phyloP scores from a whole-genome alignment of 495 filamentous ascomycete species.

The Penicillium samsonianum region DNA sequence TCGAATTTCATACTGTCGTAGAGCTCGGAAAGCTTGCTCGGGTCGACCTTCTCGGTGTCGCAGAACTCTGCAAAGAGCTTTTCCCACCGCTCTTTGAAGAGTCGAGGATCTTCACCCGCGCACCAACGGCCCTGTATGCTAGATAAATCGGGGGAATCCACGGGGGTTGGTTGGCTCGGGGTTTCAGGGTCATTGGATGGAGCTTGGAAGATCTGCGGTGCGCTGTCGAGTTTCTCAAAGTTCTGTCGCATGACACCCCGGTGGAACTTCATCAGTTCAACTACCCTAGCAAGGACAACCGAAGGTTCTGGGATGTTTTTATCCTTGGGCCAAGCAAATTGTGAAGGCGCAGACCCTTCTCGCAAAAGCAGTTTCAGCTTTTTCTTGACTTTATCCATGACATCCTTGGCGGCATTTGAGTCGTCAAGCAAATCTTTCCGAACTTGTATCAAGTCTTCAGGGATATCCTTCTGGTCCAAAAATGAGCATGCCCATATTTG shows the following conservation, averaged over 20 bases:
- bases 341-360: slow-evolving; percentile 84
- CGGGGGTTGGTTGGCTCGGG: slow-evolving; percentile 17
- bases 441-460: slow-evolving; percentile 79
- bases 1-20: slow-evolving; percentile 99
- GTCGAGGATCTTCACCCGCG: slow-evolving; percentile 88
- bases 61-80: slow-evolving; percentile 97
- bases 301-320: slow-evolving; percentile 85
- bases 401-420: slow-evolving; percentile 98
- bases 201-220: slow-evolving; percentile 52
- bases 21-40: slow-evolving; percentile 94
- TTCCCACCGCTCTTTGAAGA: slow-evolving; percentile 97
- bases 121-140: slow-evolving; percentile 92
- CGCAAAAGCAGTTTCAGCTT: slow-evolving; percentile 90
- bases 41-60: slow-evolving; percentile 95
- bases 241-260: slow-evolving; percentile 92
- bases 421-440: slow-evolving; percentile 95
- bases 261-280: slow-evolving; percentile 97
- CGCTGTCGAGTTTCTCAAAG: slow-evolving; percentile 71
- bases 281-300: slow-evolving; percentile 85
- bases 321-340: slow-evolving; percentile 95
- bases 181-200: slow-evolving; percentile 34
- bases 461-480: slow-evolving; percentile 80
- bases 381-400: slow-evolving; percentile 99
- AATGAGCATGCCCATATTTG: slow-evolving; percentile 96
- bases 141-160: slow-evolving; percentile 55